Conservation (phyloP, 1,284 basidiomycete species). For the Porogramme epimiltina region DNA sequence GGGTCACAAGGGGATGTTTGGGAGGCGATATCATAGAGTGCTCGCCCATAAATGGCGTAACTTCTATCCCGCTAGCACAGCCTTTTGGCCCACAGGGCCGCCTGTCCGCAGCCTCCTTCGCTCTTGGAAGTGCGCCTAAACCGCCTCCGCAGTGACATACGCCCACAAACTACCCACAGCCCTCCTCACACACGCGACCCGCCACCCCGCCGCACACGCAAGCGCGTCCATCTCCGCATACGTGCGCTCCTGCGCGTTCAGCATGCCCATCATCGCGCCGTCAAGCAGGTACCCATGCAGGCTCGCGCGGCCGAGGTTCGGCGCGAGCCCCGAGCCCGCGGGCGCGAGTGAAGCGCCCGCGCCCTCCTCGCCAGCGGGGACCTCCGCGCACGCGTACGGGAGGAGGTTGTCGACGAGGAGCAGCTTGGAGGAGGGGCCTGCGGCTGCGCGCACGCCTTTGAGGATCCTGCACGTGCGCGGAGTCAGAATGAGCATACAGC, state of each 20-base stretch:
- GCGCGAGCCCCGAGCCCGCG: slow-evolving; percentile 1
- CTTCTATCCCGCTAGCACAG: no score
- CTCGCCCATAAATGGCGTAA: no score
- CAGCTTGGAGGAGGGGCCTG: slow-evolving; percentile 50
- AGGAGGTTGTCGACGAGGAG: slow-evolving; percentile 54
- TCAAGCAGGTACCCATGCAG: slow-evolving; percentile 35
- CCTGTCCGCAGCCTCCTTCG: no score
- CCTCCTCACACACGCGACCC: slow-evolving; percentile 51
- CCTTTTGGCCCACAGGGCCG: no score
- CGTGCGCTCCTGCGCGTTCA: slow-evolving; percentile 68
- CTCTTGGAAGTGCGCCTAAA: no score
- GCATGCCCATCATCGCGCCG: slow-evolving; percentile 69
- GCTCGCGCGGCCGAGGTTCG: slow-evolving; percentile 5
- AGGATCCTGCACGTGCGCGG: slow-evolving; percentile 30
- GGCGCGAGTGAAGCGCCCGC: slow-evolving; percentile 14
- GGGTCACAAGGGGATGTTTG: no score
- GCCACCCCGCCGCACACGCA: slow-evolving; percentile 61
- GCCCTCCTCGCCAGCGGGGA: not conserved
- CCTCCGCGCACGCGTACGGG: slow-evolving; percentile 6
- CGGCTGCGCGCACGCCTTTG: slow-evolving; percentile 33
- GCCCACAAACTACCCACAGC: slow-evolving; percentile 27
- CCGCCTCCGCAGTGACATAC: slow-evolving; percentile 36
- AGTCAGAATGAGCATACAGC: not conserved
- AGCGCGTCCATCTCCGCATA: slow-evolving; percentile 57
- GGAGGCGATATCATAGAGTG: no score